phyloP scores from a whole-genome alignment of 176 grass and related monocot genomes.

The Eleusine coracana region DNA sequence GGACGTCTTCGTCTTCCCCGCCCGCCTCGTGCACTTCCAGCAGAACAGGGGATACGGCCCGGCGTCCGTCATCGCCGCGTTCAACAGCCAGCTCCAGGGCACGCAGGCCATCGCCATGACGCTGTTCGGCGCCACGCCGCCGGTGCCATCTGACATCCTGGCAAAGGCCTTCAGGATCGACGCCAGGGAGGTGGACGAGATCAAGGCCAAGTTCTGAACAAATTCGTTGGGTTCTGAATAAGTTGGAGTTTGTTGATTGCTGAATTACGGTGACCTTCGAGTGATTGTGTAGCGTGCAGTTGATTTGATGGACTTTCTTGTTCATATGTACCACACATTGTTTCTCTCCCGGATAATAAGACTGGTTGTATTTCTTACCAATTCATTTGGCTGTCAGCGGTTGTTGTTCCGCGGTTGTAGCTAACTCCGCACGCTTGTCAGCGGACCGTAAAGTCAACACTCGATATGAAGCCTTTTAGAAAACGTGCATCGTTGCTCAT shows the following conservation, averaged over 20 bases:
- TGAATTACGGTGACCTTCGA: neutral
- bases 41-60: constrained; percentile 50
- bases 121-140: constrained; percentile 59
- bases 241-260: neutral
- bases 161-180: constrained; percentile 68
- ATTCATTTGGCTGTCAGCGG: neutral
- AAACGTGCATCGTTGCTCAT: no score
- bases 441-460: neutral
- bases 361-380: neutral
- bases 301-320: neutral
- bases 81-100: constrained; percentile 87
- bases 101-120: constrained; percentile 56
- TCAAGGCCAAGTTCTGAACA: constrained; percentile 50
- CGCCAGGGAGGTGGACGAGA: constrained; percentile 33
- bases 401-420: neutral
- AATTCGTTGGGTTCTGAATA: neutral
- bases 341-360: neutral
- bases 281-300: neutral
- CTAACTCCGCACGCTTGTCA: neutral
- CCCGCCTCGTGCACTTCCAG: constrained; percentile 77
- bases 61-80: constrained; percentile 61
- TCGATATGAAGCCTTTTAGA: no score
- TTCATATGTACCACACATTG: neutral
- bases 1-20: constrained; percentile 74
- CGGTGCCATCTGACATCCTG: constrained; percentile 53